Evolutionary conservation across 2,329 filamentous ascomycete genomes (phyloP).

Genomic region (Apiospora arundinis): DNA sequence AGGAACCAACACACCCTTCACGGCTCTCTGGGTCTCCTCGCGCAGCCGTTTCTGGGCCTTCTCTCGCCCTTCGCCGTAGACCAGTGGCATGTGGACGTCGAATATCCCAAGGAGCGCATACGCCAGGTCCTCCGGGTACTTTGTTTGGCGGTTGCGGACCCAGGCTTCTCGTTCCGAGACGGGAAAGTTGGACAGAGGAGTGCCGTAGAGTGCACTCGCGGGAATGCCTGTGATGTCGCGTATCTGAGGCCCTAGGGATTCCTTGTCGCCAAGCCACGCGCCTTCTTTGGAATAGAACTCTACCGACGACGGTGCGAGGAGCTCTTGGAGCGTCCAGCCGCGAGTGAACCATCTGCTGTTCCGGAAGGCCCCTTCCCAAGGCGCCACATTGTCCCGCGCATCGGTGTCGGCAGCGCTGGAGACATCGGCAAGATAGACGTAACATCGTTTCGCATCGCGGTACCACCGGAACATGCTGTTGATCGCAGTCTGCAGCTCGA

Average conservation of each 20-base stretch:
- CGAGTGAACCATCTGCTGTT: constrained; percentile 21
- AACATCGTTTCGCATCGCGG: constrained; percentile 26
- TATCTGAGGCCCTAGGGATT: not conserved
- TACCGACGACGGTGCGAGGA: constrained; percentile 22
- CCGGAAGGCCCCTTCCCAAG: not conserved
- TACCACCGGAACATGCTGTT: constrained; percentile 31
- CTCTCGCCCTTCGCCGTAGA: constrained; percentile 28
- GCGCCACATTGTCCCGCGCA: not conserved
- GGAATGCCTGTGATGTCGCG: constrained; percentile 31
- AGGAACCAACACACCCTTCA: not conserved
- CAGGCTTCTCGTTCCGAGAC: constrained; percentile 27
- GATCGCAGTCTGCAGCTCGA: constrained; percentile 23
- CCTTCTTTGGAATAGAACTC: constrained; percentile 25
- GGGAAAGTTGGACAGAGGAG: constrained; percentile 29
- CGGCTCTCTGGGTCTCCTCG: constrained; percentile 24
- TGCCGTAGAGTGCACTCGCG: constrained; percentile 30
- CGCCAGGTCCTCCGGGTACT: constrained; percentile 26
- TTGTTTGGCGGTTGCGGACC: constrained; percentile 26
- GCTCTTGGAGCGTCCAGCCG: constrained; percentile 12
- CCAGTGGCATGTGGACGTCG: constrained; percentile 27
- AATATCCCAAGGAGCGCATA: constrained; percentile 30
- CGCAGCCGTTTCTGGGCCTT: constrained; percentile 28
- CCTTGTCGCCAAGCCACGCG: constrained; percentile 21
- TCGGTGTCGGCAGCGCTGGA: not conserved
- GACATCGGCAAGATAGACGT: constrained; percentile 31